Evolutionary conservation across 2,329 filamentous ascomycete genomes (phyloP).

Genomic region (Penicillium expansum): DNA sequence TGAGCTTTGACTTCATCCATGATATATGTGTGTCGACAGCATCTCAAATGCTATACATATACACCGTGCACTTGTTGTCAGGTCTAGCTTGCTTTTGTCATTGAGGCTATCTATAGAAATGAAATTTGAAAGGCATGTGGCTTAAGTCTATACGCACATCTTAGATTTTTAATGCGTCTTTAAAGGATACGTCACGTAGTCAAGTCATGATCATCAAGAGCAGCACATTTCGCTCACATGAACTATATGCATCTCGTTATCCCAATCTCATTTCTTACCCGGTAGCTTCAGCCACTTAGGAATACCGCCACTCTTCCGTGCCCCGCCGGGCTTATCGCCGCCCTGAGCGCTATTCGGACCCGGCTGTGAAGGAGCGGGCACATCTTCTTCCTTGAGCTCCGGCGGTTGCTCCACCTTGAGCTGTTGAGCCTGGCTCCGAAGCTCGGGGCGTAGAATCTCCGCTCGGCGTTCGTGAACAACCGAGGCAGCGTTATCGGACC

Average conservation of each 20-base stretch:
- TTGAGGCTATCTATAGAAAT: not conserved
- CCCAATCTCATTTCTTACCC: conserved; percentile 63
- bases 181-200: not conserved
- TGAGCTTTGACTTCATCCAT: not conserved
- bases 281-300: conserved; percentile 73
- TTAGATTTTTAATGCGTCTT: not conserved
- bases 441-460: conserved; percentile 60
- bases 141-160: conserved; percentile 1
- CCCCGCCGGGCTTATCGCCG: conserved; percentile 30
- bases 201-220: conserved; percentile 10
- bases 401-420: conserved; percentile 51
- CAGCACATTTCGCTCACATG: not conserved
- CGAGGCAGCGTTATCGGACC: conserved; percentile 63
- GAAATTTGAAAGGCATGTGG: not conserved
- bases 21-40: not conserved
- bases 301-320: conserved; percentile 41
- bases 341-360: conserved; percentile 32
- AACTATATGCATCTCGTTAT: conserved; percentile 1
- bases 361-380: conserved; percentile 7
- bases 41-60: no score
- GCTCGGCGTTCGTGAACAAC: conserved; percentile 51
- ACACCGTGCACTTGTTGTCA: not conserved
- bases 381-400: conserved; percentile 50
- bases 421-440: conserved; percentile 62
- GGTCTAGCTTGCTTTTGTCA: not conserved